Conservation (phyloP, 1,139 yeast species). For the Pichia sp. region DNA sequence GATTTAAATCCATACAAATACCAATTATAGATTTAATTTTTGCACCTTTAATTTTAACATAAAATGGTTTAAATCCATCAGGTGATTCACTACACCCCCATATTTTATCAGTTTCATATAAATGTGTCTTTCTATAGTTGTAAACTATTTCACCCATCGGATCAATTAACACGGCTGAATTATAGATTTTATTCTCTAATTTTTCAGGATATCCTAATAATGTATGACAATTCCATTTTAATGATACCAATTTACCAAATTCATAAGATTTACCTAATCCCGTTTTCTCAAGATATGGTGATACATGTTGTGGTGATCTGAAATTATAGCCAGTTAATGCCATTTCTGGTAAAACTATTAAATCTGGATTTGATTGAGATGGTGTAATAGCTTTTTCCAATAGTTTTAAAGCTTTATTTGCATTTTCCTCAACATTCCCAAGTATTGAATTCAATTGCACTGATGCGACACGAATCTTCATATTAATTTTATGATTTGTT, state of each 20-base stretch:
- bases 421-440: slow-evolving; percentile 53
- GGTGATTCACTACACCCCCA: slow-evolving; percentile 82
- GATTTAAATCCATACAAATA: slow-evolving; percentile 94
- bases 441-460: slow-evolving; percentile 63
- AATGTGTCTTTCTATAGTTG: slow-evolving; percentile 70
- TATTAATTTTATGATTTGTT: slow-evolving; percentile 13
- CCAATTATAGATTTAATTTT: slow-evolving; percentile 52
- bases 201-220: slow-evolving; percentile 79
- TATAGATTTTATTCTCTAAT: slow-evolving; percentile 39
- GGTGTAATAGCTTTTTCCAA: slow-evolving; percentile 27
- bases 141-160: slow-evolving; percentile 52
- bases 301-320: slow-evolving; percentile 41
- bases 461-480: slow-evolving; percentile 51
- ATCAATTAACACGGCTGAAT: slow-evolving; percentile 62
- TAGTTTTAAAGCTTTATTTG: slow-evolving; percentile 39
- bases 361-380: slow-evolving; percentile 36
- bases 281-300: slow-evolving; percentile 48
- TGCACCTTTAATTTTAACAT: slow-evolving; percentile 30
- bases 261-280: slow-evolving; percentile 36
- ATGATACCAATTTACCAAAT: slow-evolving; percentile 53
- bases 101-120: slow-evolving; percentile 69
- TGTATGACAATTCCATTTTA: slow-evolving; percentile 52
- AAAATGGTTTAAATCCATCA: slow-evolving; percentile 39
- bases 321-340: slow-evolving; percentile 85
- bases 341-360: slow-evolving; percentile 74